Evolutionary conservation across 1,284 basidiomycete species (phyloP), one percentile per base, ranked within the genome.

Genomic region (Heliocybe sulcata): DNA sequence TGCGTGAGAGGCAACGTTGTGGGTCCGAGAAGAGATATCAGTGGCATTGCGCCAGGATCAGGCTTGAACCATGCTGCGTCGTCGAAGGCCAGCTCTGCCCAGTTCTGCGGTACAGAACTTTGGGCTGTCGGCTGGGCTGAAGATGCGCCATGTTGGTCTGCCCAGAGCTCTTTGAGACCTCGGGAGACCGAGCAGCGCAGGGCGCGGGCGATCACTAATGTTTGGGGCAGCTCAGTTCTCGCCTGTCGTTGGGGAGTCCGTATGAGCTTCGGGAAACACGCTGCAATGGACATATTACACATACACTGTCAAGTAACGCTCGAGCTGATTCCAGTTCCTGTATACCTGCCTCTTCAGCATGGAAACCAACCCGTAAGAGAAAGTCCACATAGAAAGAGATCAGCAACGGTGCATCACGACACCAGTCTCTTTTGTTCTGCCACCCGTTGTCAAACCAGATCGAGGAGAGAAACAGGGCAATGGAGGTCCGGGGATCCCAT

Each of bases 311-410:
- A 6, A 42, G 38, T 16, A 42, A 20, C 8, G 4, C 38, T 16
- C 19, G 12, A 6, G 16, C 19, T 6, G 38, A 16, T 3, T 9
- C 6, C 16, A 42, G 38, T 20, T 57, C 55, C 26, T 58, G 58
- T 10, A 33, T 58, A 51, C 56, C 50, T 35, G 57, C 57, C 42
- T 57, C 42, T 25, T 55, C 60, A 51, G 58, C 45, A 42, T 54
- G 14, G 29, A 23, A 54, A 45, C 45, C 52, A 61, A 79, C 83
- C 22, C 82, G 78, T 12, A 85, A 54, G 35, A 90, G 63, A 63
- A 80, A 90, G 14, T 76, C 66, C 27, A 88, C 55, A 69, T 87
- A 89, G 65, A 85, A 87, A 1, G 62, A 66, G 1, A 87, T 55
- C 8, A 90, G 69, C 35, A 75, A 77, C 2, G 87, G 86, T 1